Evolutionary conservation across 768 basidiomycete genomes (phyloP).

Genomic region (Trametes cinnabarina): DNA sequence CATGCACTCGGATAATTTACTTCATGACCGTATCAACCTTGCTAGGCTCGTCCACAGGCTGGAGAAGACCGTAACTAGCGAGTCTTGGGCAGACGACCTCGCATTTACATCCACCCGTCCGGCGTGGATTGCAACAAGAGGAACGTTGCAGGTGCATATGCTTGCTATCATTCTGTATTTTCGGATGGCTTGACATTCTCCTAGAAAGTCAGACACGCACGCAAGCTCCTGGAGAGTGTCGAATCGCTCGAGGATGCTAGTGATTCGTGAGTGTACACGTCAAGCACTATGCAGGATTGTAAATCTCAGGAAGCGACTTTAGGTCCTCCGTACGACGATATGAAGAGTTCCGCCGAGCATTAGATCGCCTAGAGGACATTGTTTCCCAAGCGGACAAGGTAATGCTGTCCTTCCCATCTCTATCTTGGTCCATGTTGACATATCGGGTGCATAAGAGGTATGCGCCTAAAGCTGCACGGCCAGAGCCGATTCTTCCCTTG

Average conservation of each 20-base stretch:
- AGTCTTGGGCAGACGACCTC: conserved; percentile 34
- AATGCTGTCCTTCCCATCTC: conserved; percentile 1
- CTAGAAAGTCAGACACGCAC: conserved; percentile 53
- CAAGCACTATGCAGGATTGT: too few species aligned
- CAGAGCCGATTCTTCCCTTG: conserved; percentile 50
- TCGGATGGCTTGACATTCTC: neutral
- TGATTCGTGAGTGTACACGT: conserved; percentile 18
- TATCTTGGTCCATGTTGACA: neutral
- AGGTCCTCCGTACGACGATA: conserved; percentile 25
- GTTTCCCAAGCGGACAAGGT: conserved; percentile 57
- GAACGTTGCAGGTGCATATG: conserved; percentile 57
- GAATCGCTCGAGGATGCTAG: conserved; percentile 44
- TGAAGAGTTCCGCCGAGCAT: conserved; percentile 44
- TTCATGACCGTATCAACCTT: conserved; percentile 70
- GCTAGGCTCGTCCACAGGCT: conserved; percentile 57
- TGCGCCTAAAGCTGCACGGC: conserved; percentile 39
- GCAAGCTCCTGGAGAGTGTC: conserved; percentile 55
- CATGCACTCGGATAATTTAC: conserved; percentile 22
- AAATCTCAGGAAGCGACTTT: neutral
- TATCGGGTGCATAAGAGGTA: conserved; percentile 36
- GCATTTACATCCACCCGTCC: conserved; percentile 13
- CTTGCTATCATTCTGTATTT: conserved; percentile 8
- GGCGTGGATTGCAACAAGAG: conserved; percentile 54
- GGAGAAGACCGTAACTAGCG: conserved; percentile 48
- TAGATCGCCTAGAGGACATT: conserved; percentile 55